Base-by-base conservation (phyloP, 2,329 filamentous ascomycete species). In the Xylaria sp. region DNA sequence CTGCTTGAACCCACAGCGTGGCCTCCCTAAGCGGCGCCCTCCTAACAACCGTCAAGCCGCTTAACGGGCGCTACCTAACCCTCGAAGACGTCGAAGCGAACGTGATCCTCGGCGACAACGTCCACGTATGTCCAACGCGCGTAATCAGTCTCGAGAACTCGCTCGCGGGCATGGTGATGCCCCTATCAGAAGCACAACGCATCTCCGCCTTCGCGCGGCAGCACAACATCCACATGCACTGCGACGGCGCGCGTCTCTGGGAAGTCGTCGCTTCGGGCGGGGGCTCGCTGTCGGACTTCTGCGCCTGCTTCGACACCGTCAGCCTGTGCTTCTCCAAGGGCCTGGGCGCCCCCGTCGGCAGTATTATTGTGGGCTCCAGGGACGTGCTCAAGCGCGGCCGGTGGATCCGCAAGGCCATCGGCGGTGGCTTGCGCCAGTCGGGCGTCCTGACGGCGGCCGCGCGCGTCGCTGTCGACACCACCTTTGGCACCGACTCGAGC, bases 401-500 rank as follows among this genome's bases (percentile, higher is more conserved):
- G n/a, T 92, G 92, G 89, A 86, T 94, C 29, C 85, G 93, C 65
- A 97, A 97, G 82, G 87, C 88, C 29, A 90, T 97, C 72, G 93
- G 93, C 23, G 93, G 93, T 48, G 93, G 92, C 0, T 83, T 93
- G 65, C 84, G 93, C 29, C 93, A 96, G 80, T 84, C 91, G 0
- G 93, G 93, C 63, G 87, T 96, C 1, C 84, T 96, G 16, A 89
- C 92, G 5, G 90, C 92, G 0, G 89, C 93, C 0, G 93, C 93
- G 0, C 84, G 91, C 25, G 90, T 94, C 3, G 92, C 92, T 0
- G 87, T 97, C 9, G 90, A 95, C 71, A 91, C 94, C 78, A 94
- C 92, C 0, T 97, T 96, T 71, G 88, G 89, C 13, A 80, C 77
- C 16, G 88, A 85, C 4, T 82, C 85, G 2, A 66, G 68, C 35